Evolutionary conservation across 1,139 yeast species (phyloP), one percentile per base, ranked within the genome.

Genomic region (Suhomyces bribrorum): DNA sequence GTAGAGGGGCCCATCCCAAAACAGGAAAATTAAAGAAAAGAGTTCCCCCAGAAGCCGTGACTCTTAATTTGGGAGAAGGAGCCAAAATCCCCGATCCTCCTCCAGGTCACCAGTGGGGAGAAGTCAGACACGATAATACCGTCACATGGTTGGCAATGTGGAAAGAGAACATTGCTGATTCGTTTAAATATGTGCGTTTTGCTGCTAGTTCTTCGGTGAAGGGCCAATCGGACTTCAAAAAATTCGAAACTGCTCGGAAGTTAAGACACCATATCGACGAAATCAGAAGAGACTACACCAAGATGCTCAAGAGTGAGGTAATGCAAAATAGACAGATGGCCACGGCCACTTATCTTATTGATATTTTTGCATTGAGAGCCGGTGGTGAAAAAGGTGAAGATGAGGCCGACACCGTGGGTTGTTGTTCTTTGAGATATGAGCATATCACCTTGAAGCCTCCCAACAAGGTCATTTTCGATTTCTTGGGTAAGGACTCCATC

Each of bases 331-430:
- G 98, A 46, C 97, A 92, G 65, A 79, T 90, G 59, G 97, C 97
- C 4, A 87, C 95, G 2, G 97, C 97, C 2, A 87, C 92, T 36
- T 92, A 90, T 60, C 74, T 92, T 37, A 90, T 92, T 57, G 98
- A 92, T 67, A 80, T 83, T n/a, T 83, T 89, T 57, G 97, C 97
- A 0, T 75, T 92, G 47, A 86, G 97, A 84, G 97, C 97, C 0
- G 97, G 97, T 59, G 97, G 97, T 52, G 97, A 92, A 64, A 90
- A 90, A 61, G 87, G 94, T 13, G 97, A 90, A 7, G 97, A 92
- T 54, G 97, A 90, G 59, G 97, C 97, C 2, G 98, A 92, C 60
- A 90, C 98, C 2, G 98, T 90, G 31, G 98, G 98, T 31, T 90
- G 98, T 65, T 90, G 97, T 64, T 90, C 97, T 1, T 73, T 90